Evolutionary conservation across 306 rosid genomes (phyloP), one percentile per base, ranked within the genome.

Genomic region (Luffa aegyptiaca): DNA sequence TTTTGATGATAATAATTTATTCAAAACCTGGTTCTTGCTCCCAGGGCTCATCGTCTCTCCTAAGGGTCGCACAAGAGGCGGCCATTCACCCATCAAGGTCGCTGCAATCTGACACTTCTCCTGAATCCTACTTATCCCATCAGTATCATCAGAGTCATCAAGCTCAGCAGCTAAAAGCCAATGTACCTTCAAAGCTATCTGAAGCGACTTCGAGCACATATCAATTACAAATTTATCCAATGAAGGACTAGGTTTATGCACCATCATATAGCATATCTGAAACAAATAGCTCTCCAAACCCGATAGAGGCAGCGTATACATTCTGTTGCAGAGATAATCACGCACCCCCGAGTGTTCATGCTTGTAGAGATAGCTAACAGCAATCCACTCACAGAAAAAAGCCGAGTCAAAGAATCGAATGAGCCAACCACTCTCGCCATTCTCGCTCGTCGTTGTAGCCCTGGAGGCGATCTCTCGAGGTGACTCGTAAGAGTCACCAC

Each of bases 361-460:
- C 86, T 95, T 95, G 89, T 93, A 93, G 56, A 95, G 85, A 83
- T 95, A 95, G 86, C 99, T 95, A 82, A 95, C 97, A 64, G 97
- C 97, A 65, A 95, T 95, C 97, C 97, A 95, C 84, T 95, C 99
- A 17, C 99, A 95, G 90, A 95, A 95, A 84, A 93, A 95, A 2
- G 99, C 90, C 4, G 99, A 95, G 79, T 95, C 99, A 83, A 95
- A 95, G 88, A 95, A 95, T 70, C 99, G 86, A 48, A 95, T 95
- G 81, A 95, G 99, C 99, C 99, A 95, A 41, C 99, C 97, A 79
- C 89, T 95, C 86, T 95, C 99, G 79, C 99, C 90, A 21, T 92
- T 85, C 55, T 90, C 96, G 79, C 92, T 85, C 2, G 86, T 80
- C 16, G 82, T 37, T 74, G 87, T 88, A 26, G 84, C 79, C 89